A percentile compares a stretch with the other conserved stretches of the same genome.
Evolutionary conservation across 225 moss, liverwort and hornwort genomes (phyloP).

Genomic region (Physcomitrium patens): DNA sequence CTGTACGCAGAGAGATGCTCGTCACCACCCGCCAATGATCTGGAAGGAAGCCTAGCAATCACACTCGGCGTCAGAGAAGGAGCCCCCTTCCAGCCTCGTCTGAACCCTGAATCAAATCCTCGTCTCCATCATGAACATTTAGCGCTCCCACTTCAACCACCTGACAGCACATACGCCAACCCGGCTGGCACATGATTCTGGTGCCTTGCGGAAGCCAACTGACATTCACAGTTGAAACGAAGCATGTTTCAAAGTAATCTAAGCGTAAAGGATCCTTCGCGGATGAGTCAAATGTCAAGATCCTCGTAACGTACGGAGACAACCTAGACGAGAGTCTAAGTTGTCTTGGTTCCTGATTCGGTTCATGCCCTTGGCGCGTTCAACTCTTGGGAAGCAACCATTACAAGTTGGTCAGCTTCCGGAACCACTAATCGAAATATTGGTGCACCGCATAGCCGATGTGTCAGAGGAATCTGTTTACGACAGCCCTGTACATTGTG

Average conservation of each 20-base stretch:
- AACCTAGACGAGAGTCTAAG: too few relatives aligned
- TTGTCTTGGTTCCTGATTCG: too few relatives aligned
- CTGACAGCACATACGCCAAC: conserved; percentile 22
- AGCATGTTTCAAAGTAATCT: not conserved
- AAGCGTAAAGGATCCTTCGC: not conserved
- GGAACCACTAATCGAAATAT: too few relatives aligned
- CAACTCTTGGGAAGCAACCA: conserved; percentile 4
- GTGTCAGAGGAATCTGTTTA: too few relatives aligned
- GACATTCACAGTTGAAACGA: not conserved
- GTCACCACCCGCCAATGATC: conserved; percentile 25
- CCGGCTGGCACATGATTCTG: conserved; percentile 4
- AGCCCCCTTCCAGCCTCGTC: conserved; percentile 5
- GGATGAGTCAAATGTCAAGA: not conserved
- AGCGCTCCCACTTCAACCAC: not conserved
- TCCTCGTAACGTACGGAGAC: too few relatives aligned
- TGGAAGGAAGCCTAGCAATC: not conserved
- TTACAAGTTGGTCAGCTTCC: not conserved
- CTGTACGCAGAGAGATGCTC: not conserved
- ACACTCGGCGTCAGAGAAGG: conserved; percentile 10
- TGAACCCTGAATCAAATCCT: conserved; percentile 11
- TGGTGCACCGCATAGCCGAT: not conserved
- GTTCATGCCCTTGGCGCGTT: not conserved
- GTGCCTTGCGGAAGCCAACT: not conserved
- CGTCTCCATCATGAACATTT: conserved; percentile 19
- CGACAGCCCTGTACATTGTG: too few relatives aligned